Conservation (phyloP, 306 rosid genomes). For the Cucurbita moschata region DNA sequence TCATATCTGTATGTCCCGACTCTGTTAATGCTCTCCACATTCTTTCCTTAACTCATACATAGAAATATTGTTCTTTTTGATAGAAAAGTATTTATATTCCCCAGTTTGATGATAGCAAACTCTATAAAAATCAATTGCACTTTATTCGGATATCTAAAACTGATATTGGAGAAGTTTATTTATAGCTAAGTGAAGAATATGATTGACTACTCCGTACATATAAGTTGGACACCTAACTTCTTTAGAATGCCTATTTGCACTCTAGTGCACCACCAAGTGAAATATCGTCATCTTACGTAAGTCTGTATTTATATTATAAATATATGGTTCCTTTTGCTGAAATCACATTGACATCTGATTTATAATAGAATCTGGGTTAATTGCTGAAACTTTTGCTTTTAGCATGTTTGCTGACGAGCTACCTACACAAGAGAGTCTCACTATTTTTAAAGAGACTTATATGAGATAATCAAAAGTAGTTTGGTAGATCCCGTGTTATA, state of each 20-base stretch:
- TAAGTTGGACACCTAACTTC: neutral
- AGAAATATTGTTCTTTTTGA: neutral
- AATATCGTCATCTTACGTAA: neutral
- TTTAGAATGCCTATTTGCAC: neutral
- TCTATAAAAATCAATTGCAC: neutral
- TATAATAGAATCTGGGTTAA: neutral
- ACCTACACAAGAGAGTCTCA: neutral
- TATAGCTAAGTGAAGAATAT: neutral
- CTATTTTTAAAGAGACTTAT: neutral
- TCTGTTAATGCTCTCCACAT: neutral
- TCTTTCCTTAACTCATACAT: neutral
- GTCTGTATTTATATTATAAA: neutral
- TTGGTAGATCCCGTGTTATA: neutral
- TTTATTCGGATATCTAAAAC: neutral
- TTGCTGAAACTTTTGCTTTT: neutral
- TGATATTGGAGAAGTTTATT: neutral
- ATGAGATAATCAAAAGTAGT: neutral
- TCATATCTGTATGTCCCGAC: slow-evolving; percentile 58
- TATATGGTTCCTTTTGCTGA: neutral
- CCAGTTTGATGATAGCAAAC: neutral
- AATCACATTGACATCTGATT: neutral
- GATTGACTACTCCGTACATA: neutral
- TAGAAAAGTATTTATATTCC: neutral
- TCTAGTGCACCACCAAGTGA: neutral
- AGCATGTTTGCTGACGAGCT: neutral